Evolutionary conservation across 2,329 filamentous ascomycete genomes (phyloP).

Genomic region (Hypoxylon sp.): DNA sequence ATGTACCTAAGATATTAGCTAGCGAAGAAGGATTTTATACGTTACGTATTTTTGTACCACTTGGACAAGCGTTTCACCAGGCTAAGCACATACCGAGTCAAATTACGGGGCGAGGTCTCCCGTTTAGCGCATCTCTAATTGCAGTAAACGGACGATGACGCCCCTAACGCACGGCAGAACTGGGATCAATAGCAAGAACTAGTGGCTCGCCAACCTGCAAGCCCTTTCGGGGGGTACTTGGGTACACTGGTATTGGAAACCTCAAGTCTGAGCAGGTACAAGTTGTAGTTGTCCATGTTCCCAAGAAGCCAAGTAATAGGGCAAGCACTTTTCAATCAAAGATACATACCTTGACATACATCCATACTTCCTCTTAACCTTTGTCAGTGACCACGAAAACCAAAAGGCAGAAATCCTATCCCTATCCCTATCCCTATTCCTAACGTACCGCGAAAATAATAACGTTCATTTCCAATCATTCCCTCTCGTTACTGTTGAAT

Average conservation of each 20-base stretch:
- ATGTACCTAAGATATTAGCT: neutral
- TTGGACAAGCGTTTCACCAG: constrained; percentile 15
- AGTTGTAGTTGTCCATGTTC: constrained; percentile 18
- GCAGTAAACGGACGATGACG: constrained; percentile 36
- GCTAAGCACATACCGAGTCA: constrained; percentile 37
- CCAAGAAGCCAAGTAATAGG: constrained; percentile 14
- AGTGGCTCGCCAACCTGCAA: constrained; percentile 10
- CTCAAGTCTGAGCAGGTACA: constrained; percentile 19
- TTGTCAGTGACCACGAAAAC: constrained; percentile 25
- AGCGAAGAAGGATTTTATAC: neutral
- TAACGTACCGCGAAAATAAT: constrained; percentile 20
- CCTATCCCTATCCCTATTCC: neutral
- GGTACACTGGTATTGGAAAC: constrained; percentile 18
- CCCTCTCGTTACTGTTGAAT: constrained; percentile 13
- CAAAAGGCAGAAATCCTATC: constrained; percentile 10
- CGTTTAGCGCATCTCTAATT: constrained; percentile 40
- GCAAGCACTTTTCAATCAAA: constrained; percentile 11
- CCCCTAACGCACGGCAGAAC: constrained; percentile 25
- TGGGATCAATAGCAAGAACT: constrained; percentile 14
- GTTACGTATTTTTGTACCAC: too few species aligned
- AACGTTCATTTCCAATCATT: constrained; percentile 31
- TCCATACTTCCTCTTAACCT: constrained; percentile 11
- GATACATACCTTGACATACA: neutral
- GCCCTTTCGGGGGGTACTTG: constrained; percentile 4
- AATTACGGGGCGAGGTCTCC: constrained; percentile 31